Percentiles rank a stretch among this genome's conserved stretches.
phyloP scores from a whole-genome alignment of 2,329 filamentous ascomycete genomes.

The Pseudocercospora macadamiae region DNA sequence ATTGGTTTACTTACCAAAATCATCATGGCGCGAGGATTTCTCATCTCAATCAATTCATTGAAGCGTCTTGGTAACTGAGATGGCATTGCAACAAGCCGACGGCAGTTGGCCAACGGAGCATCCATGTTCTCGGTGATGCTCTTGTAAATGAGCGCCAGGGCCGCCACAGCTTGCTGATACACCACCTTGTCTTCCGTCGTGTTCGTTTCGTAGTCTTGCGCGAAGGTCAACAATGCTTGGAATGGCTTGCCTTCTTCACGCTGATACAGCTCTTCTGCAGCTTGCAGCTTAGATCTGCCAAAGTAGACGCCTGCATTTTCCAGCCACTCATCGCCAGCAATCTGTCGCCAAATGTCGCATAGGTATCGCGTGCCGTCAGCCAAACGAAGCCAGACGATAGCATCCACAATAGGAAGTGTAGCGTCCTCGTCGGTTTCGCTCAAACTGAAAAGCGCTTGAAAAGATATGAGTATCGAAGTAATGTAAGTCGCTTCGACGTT shows the following conservation, averaged over 20 bases:
- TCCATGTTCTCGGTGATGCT: constrained; percentile 26
- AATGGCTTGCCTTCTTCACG: constrained; percentile 30
- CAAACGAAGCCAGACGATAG: constrained; percentile 29
- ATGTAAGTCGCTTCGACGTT: constrained; percentile 30
- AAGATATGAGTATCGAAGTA: constrained; percentile 29
- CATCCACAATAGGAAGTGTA: constrained; percentile 25
- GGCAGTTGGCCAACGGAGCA: constrained; percentile 24
- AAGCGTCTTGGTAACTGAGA: constrained; percentile 31
- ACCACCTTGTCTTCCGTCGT: constrained; percentile 23
- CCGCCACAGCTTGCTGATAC: constrained; percentile 28
- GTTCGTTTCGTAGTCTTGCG: constrained; percentile 27
- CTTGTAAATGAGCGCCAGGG: constrained; percentile 31
- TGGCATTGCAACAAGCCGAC: constrained; percentile 31
- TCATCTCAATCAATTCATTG: constrained; percentile 28
- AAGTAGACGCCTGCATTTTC: constrained; percentile 26
- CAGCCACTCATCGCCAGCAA: constrained; percentile 23
- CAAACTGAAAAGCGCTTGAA: constrained; percentile 30
- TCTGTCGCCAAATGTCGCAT: constrained; percentile 20
- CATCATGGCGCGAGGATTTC: constrained; percentile 28
- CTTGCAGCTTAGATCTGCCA: constrained; percentile 24
- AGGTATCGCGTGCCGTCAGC: constrained; percentile 28
- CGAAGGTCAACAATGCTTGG: constrained; percentile 26
- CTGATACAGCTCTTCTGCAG: constrained; percentile 28
- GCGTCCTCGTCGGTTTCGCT: constrained; percentile 25
- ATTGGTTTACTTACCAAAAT: too few species aligned